phyloP scores from a whole-genome alignment of 768 basidiomycete genomes.

The Boletus reticuloceps region DNA sequence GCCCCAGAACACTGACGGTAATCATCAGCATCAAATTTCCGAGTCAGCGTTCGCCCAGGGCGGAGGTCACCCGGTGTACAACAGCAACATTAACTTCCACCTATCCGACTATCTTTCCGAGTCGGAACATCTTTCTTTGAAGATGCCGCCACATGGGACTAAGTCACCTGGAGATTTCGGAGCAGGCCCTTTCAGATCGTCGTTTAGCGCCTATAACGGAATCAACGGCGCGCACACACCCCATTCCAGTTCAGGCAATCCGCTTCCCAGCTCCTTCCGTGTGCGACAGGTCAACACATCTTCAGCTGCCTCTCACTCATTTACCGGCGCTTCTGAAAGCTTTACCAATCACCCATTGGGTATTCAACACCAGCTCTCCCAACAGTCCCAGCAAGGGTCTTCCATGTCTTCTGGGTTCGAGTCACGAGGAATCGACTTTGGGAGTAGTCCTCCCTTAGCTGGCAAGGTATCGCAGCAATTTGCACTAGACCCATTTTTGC shows the following conservation, averaged over 20 bases:
- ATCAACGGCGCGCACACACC: constrained; percentile 23
- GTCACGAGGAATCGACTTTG: constrained; percentile 34
- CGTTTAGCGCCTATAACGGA: constrained; percentile 33
- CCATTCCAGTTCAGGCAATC: constrained; percentile 27
- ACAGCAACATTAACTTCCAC: constrained; percentile 35
- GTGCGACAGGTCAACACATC: constrained; percentile 34
- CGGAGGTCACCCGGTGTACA: constrained; percentile 40
- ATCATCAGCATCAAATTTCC: constrained; percentile 32
- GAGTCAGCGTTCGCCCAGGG: constrained; percentile 32
- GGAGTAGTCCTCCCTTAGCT: constrained; percentile 22
- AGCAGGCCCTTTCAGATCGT: constrained; percentile 35
- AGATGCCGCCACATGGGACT: constrained; percentile 27
- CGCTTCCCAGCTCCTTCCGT: constrained; percentile 34
- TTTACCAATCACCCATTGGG: constrained; percentile 26
- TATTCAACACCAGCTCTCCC: constrained; percentile 34
- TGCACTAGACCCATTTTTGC: constrained; percentile 33
- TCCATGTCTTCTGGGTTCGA: constrained; percentile 24
- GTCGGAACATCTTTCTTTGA: constrained; percentile 32
- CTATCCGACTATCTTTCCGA: constrained; percentile 35
- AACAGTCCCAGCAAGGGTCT: constrained; percentile 33
- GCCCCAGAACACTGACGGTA: constrained; percentile 28
- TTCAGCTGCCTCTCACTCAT: constrained; percentile 27
- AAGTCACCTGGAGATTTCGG: constrained; percentile 35
- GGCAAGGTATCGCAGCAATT: constrained; percentile 32
- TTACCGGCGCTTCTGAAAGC: constrained; percentile 22